phyloP scores from a whole-genome alignment of 2,329 filamentous ascomycete species.

The Microdochium bolleyi region DNA sequence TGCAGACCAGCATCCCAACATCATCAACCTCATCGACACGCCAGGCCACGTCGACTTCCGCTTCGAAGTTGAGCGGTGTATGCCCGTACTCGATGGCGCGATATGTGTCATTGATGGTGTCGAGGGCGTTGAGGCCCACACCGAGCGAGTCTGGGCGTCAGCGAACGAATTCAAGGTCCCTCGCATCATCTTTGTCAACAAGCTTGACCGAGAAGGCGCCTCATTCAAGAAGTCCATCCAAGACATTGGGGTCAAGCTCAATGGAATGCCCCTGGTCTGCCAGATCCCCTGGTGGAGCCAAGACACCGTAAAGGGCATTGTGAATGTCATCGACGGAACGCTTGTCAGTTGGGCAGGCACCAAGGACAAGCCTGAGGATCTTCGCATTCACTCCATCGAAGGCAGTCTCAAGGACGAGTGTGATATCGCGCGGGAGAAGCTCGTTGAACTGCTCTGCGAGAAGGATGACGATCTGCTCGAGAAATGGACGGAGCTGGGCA shows the following conservation, averaged over 20 bases:
- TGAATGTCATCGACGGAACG: slow-evolving; percentile 70
- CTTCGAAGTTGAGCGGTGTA: slow-evolving; percentile 87
- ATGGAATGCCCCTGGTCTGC: slow-evolving; percentile 82
- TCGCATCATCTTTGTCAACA: slow-evolving; percentile 74
- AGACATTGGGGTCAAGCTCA: slow-evolving; percentile 73
- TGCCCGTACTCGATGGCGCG: slow-evolving; percentile 80
- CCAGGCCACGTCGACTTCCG: slow-evolving; percentile 96
- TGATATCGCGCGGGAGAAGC: slow-evolving; percentile 63
- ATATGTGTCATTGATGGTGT: slow-evolving; percentile 92
- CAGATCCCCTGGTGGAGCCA: slow-evolving; percentile 93
- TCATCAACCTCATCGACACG: slow-evolving; percentile 89
- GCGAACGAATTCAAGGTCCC: slow-evolving; percentile 82
- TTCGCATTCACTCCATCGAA: slow-evolving; percentile 45
- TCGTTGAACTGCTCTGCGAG: slow-evolving; percentile 81
- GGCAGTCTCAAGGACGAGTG: slow-evolving; percentile 56
- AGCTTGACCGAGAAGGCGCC: slow-evolving; percentile 76
- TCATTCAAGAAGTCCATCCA: slow-evolving; percentile 77
- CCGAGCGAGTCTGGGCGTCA: slow-evolving; percentile 91
- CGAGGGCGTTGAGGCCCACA: slow-evolving; percentile 92
- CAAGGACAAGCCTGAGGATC: slow-evolving; percentile 22
- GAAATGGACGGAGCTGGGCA: slow-evolving; percentile 69
- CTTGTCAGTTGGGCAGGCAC: slow-evolving; percentile 64
- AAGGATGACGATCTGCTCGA: slow-evolving; percentile 83
- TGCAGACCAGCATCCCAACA: slow-evolving; percentile 21
- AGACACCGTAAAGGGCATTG: slow-evolving; percentile 72